Base-by-base conservation (phyloP, 2,329 filamentous ascomycete genomes). In the Ascochyta fabae region DNA sequence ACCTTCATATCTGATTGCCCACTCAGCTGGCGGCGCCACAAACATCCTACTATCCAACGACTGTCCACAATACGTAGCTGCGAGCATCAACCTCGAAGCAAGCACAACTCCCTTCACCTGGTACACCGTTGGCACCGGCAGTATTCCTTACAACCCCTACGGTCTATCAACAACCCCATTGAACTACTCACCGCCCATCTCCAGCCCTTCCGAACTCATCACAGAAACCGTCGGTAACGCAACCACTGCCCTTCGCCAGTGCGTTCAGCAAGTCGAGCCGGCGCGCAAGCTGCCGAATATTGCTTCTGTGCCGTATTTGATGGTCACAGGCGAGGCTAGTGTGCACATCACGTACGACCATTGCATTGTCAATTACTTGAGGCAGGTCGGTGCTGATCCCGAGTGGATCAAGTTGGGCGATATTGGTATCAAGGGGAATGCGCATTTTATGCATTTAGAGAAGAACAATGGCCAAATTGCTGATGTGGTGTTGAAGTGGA, bases 381-480 rank as follows among this genome's bases (percentile, higher is more conserved):
- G 54, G 54, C 57, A 62, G 61, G 82, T 79, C 0, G 83, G 84
- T 0, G 77, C 81, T 0, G 42, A 60, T 0, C 74, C 78, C 0
- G 73, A 80, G 3, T 78, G 77, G 69, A 56, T 82, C 24, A 69
- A 75, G 47, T 69, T 86, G 34, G 75, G 71, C 0, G 67, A 79
- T 0, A 50, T 70, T 1, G 76, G 75, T 0, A 78, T 85, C 1
- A 62, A 69, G 22, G 84, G 84, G 0, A 86, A 86, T 50, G 83
- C 82, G 0, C 83, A 85, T 60, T 75, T 85, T 52, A 76, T 80
- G 70, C 83, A 83, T 42, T 64, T 84, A 27, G 83, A 85, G 70
- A 75, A 71, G 60, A 84, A 85, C 59, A 84, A 77, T 55, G 58
- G 76, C 22, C 61, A 74, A 0, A 72, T 84, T 48, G 79, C 78